Conservation (phyloP, 495 filamentous ascomycete genomes). For the Cladorrhinum samala region DNA sequence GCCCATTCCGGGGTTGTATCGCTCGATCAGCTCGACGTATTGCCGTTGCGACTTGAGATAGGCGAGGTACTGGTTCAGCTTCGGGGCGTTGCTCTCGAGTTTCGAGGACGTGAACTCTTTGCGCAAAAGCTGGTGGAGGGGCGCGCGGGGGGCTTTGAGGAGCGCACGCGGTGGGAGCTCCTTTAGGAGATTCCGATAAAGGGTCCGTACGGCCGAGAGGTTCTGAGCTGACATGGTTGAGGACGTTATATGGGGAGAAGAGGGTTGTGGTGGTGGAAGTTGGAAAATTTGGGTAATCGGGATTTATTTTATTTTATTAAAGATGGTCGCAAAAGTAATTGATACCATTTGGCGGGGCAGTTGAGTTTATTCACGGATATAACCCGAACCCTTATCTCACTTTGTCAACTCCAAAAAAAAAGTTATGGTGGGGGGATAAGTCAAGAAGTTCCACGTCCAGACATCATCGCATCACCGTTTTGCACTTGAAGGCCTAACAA, state of each 20-base stretch:
- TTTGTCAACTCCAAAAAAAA: background rate
- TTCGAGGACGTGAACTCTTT: conserved; percentile 32
- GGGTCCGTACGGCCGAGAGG: conserved; percentile 61
- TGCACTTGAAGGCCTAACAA: no score
- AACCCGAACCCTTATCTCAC: conserved; percentile 19
- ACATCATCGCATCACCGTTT: no score
- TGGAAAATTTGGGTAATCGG: no score
- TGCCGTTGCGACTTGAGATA: conserved; percentile 78
- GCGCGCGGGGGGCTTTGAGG: conserved; percentile 46
- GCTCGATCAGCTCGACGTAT: conserved; percentile 73
- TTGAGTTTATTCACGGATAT: background rate
- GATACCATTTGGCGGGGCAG: background rate
- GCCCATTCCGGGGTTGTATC: conserved; percentile 86
- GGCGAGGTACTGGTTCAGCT: conserved; percentile 67
- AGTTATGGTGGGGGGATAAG: background rate
- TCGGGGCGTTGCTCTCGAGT: conserved; percentile 34
- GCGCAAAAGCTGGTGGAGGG: conserved; percentile 56
- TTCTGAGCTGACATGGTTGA: conserved; percentile 12
- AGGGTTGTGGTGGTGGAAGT: conserved; percentile 7
- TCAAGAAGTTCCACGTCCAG: no score
- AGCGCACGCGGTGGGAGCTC: conserved; percentile 72
- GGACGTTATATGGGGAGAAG: background rate
- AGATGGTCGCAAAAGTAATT: background rate
- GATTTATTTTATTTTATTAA: no score
- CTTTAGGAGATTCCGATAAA: conserved; percentile 87